These are phyloP conservation scores for Melanogaster broomeanus DNA, from an alignment of 768 basidiomycete species.

Conservation along the genomic window DNA sequence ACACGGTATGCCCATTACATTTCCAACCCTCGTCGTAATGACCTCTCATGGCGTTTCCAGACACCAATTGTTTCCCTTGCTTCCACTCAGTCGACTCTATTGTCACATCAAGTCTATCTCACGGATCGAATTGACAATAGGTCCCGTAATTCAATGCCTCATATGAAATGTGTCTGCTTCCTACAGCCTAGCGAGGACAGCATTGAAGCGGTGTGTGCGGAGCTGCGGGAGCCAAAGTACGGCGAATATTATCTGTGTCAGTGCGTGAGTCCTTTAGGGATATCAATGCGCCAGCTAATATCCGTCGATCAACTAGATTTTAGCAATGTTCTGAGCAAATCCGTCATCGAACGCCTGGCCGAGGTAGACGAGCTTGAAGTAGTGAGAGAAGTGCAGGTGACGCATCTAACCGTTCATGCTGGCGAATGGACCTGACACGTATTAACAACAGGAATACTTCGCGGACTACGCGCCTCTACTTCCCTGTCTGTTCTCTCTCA, in stretches of 20 bases:
- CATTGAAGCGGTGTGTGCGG: constrained; percentile 78
- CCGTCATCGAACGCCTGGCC: constrained; percentile 88
- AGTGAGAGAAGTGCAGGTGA: constrained; percentile 93
- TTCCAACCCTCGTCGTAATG: background rate
- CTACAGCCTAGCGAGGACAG: constrained; percentile 82
- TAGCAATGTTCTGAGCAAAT: constrained; percentile 90
- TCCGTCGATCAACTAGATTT: constrained; percentile 62
- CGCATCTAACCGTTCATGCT: constrained; percentile 16
- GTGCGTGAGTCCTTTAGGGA: constrained; percentile 65
- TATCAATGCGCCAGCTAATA: constrained; percentile 17
- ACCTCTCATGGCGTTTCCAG: constrained; percentile 39
- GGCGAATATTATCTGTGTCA: constrained; percentile 99
- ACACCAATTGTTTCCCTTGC: constrained; percentile 96
- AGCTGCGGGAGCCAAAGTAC: constrained; percentile 89
- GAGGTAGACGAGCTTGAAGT: constrained; percentile 96
- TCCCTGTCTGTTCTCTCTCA: constrained; percentile 85
- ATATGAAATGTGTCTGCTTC: constrained; percentile 97
- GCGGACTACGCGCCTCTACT: constrained; percentile 92
- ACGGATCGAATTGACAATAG: constrained; percentile 97
- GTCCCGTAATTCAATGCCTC: constrained; percentile 87
- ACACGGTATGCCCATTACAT: constrained; percentile 67
- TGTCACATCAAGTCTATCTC: constrained; percentile 96
- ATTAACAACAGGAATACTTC: constrained; percentile 86
- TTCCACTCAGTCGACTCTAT: constrained; percentile 88
- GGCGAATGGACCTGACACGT: constrained; percentile 1